Conservation (phyloP, 352 stramenopile species). For the Phytophthora brassicae region DNA sequence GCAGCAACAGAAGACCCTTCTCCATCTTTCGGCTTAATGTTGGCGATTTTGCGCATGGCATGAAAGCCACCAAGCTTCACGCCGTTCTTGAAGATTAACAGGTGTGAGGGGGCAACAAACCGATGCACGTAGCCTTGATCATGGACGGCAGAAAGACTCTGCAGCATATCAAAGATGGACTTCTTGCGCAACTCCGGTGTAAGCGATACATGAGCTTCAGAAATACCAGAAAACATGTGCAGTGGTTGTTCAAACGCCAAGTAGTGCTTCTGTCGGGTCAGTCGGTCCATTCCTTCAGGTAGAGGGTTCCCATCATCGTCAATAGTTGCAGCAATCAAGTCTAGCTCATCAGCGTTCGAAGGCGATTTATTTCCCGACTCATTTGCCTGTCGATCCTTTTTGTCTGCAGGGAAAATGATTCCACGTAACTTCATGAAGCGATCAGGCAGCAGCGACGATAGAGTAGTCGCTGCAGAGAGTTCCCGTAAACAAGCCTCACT, state of each 20-base stretch:
- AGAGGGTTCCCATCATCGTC: conserved; percentile 36
- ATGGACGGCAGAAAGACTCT: conserved; percentile 60
- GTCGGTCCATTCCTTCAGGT: conserved; percentile 34
- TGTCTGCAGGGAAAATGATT: conserved; percentile 71
- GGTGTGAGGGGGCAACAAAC: conserved; percentile 65
- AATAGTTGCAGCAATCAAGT: conserved; percentile 36
- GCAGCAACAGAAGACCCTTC: conserved; percentile 27
- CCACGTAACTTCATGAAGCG: conserved; percentile 64
- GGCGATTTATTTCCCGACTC: conserved; percentile 10
- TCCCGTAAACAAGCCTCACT: conserved; percentile 61
- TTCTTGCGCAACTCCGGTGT: conserved; percentile 58
- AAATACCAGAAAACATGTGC: conserved; percentile 74
- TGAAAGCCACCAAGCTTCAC: conserved; percentile 76
- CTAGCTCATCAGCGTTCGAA: conserved; percentile 35
- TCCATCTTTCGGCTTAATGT: conserved; percentile 37
- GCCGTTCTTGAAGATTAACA: conserved; percentile 72
- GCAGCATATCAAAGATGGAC: conserved; percentile 72
- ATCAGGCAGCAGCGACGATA: conserved; percentile 44
- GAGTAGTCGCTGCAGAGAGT: conserved; percentile 43
- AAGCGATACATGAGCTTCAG: conserved; percentile 59
- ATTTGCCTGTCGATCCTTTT: conserved; percentile 27
- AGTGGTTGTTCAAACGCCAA: conserved; percentile 78
- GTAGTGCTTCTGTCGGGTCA: conserved; percentile 62
- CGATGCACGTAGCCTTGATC: conserved; percentile 77
- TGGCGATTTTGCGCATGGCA: conserved; percentile 53